Evolutionary conservation across 352 stramenopile species (phyloP).

Genomic region (Pythium aquatile): DNA sequence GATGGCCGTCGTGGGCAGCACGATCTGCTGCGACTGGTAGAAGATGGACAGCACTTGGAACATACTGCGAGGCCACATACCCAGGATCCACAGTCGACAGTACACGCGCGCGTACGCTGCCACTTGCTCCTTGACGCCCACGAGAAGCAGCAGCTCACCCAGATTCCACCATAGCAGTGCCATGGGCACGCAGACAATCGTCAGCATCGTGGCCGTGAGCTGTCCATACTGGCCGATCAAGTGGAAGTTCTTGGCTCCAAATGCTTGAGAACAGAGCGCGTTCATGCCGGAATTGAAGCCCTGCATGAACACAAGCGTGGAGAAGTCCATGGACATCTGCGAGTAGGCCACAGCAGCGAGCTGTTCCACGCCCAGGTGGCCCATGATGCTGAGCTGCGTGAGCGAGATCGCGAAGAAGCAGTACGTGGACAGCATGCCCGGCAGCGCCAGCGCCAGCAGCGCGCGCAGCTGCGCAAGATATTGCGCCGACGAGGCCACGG

Average conservation of each 20-base stretch:
- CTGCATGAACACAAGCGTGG: constrained; percentile 77
- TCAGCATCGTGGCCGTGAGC: constrained; percentile 56
- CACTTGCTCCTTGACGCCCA: constrained; percentile 44
- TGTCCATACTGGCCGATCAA: constrained; percentile 67
- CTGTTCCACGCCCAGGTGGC: constrained; percentile 78
- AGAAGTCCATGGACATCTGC: constrained; percentile 78
- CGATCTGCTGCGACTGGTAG: constrained; percentile 82
- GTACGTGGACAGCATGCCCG: constrained; percentile 42
- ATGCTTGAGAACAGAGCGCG: constrained; percentile 79
- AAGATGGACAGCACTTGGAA: constrained; percentile 76
- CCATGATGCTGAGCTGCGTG: constrained; percentile 73
- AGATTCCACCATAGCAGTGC: constrained; percentile 76
- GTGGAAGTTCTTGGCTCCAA: constrained; percentile 79
- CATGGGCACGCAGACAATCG: constrained; percentile 63
- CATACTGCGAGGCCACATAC: constrained; percentile 78
- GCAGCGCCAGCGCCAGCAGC: constrained; percentile 48
- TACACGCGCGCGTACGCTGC: constrained; percentile 54
- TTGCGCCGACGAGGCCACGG: constrained; percentile 9
- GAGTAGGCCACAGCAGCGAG: constrained; percentile 79
- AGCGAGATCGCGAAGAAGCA: constrained; percentile 55
- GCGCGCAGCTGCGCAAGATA: constrained; percentile 25
- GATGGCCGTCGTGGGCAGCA: constrained; percentile 66
- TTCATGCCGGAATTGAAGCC: constrained; percentile 82
- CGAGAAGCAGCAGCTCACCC: constrained; percentile 45
- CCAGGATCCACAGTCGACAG: constrained; percentile 61